phyloP scores from a whole-genome alignment of 495 filamentous ascomycete species.

The Letharia lupina region DNA sequence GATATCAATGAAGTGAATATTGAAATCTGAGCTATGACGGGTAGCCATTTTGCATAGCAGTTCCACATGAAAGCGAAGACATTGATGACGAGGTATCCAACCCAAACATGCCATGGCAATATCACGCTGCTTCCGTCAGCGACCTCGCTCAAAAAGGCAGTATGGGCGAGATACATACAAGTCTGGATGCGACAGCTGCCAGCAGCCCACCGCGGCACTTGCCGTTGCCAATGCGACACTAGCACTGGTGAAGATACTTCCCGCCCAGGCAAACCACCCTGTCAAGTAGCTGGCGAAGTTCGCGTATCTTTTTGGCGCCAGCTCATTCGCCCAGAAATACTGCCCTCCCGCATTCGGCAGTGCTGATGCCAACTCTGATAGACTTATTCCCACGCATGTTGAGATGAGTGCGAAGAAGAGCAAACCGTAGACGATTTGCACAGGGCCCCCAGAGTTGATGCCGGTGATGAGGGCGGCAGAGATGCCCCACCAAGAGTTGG shows the following conservation, averaged over 20 bases:
- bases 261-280: slow-evolving; percentile 52
- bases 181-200: slow-evolving; percentile 49
- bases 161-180: slow-evolving; percentile 35
- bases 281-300: slow-evolving; percentile 48
- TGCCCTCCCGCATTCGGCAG: slow-evolving; percentile 56
- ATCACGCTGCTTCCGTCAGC: slow-evolving; percentile 30
- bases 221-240: slow-evolving; percentile 49
- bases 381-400: slow-evolving; percentile 45
- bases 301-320: slow-evolving; percentile 46
- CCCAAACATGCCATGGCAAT: slow-evolving; percentile 47
- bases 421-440: slow-evolving; percentile 53
- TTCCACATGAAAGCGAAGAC: slow-evolving; percentile 52
- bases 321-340: slow-evolving; percentile 54
- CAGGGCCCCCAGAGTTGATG: slow-evolving; percentile 53
- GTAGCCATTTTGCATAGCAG: slow-evolving; percentile 46
- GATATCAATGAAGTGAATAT: slow-evolving; percentile 47
- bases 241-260: slow-evolving; percentile 49
- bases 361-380: slow-evolving; percentile 49
- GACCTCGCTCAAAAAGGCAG: not conserved
- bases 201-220: slow-evolving; percentile 47
- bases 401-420: slow-evolving; percentile 48
- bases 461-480: slow-evolving; percentile 50
- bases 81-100: slow-evolving; percentile 47
- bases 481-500: slow-evolving; percentile 59
- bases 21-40: slow-evolving; percentile 40